Evolutionary conservation across 495 filamentous ascomycete species (phyloP), one percentile per base, ranked within the genome.

Genomic region (Cryomyces minteri): DNA sequence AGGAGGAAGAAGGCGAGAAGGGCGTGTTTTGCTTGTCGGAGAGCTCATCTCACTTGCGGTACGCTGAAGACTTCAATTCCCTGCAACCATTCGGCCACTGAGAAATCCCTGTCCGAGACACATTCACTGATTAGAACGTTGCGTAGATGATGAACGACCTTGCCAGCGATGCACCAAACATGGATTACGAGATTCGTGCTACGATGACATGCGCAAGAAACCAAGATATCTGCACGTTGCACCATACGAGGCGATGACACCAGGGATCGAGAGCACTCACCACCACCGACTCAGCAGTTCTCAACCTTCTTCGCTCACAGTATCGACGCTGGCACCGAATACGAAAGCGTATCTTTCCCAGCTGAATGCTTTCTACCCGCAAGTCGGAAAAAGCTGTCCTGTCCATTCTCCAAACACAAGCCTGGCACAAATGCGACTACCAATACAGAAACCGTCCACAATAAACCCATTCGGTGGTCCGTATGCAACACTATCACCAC

Each of bases 201-300:
- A 93, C 57, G 90, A 98, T 56, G 90, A 90, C 39, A 85, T 94
- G 36, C 81, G 90, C 48, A 96, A 98, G 64, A 98, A 96, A 69
- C 90, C 90, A 50, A 98, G 96, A 61, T 96, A 98, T 66, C 79
- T 98, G 40, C 88, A 94, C 62, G 90, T 95, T 67, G 85, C 88
- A 28, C 85, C 88, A 36, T 73, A 83, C 45, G 86, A 90, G 48
- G 74, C 74, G 44, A 61, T 82, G 52, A 71, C 77, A 64, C 73
- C 77, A 46, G 72, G 70, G 25, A 64, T 73, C 30, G 59, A 62
- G n/a, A 60, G 62, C 18, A 25, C 18, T n/a, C 63, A 64, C 47
- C 66, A 69, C 37, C 64, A 65, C 53, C 68, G 66, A 46, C 60
- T 57, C 43, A 57, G 58, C 43, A 57, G 58, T 14, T 39, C 39